These are phyloP conservation scores for Rhynchospora breviuscula DNA, from an alignment of 176 grass and related monocot species.

Conservation along the genomic window DNA sequence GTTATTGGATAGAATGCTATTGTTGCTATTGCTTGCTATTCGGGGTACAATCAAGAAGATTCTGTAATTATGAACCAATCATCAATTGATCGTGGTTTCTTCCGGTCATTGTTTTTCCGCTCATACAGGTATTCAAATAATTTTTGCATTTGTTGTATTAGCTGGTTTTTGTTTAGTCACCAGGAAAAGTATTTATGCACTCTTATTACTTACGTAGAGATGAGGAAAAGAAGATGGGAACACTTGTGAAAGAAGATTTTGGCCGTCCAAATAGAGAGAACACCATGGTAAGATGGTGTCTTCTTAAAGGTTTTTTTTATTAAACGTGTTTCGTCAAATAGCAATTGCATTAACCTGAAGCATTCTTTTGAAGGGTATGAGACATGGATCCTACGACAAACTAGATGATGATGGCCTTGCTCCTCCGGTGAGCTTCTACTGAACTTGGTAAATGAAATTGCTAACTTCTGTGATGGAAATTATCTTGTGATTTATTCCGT, in stretches of 20 bases:
- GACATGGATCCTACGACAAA: conserved; percentile 98
- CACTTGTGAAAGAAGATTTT: conserved; percentile 95
- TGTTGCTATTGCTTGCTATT: conserved; percentile 99
- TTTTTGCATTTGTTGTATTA: conserved; percentile 10
- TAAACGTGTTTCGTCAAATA: background rate
- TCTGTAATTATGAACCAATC: conserved; percentile 99
- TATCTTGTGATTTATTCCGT: conserved; percentile 5
- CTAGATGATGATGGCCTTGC: conserved; percentile 97
- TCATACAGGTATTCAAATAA: conserved; percentile 64
- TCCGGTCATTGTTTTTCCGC: conserved; percentile 92
- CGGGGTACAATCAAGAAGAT: conserved; percentile 99
- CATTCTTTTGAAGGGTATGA: conserved; percentile 66
- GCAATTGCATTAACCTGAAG: conserved; percentile 6
- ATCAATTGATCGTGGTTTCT: conserved; percentile 97
- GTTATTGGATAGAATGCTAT: conserved; percentile 86
- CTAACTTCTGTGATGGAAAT: background rate
- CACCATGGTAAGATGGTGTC: conserved; percentile 59
- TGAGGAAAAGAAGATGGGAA: conserved; percentile 99
- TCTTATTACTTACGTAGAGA: conserved; percentile 42
- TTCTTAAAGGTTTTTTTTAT: conserved; percentile 8
- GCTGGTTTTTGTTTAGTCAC: background rate
- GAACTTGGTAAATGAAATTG: background rate
- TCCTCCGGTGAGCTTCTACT: conserved; percentile 67
- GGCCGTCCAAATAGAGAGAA: conserved; percentile 93
- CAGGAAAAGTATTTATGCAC: conserved; percentile 12